A percentile compares a stretch with the other conserved stretches of the same genome.
Conservation (phyloP, 2,329 filamentous ascomycete genomes). For the Didymosphaeria variabile region DNA sequence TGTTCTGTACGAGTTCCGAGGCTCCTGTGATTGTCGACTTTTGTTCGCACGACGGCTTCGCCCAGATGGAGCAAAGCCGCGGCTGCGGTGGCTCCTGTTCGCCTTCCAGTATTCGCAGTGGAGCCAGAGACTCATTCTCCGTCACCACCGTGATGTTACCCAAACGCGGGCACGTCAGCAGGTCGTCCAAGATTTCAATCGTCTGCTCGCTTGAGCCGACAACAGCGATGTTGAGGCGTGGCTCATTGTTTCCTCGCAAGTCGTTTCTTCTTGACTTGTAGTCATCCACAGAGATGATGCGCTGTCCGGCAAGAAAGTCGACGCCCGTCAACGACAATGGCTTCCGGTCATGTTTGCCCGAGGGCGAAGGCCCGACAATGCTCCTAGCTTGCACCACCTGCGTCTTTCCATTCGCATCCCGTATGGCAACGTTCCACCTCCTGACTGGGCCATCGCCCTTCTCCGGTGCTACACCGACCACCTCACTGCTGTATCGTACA, state of each 20-base stretch:
- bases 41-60: slow-evolving; percentile 35
- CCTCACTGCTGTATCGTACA: slow-evolving; percentile 44
- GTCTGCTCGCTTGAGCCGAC: slow-evolving; percentile 41
- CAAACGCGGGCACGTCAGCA: slow-evolving; percentile 43
- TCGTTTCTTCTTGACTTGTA: slow-evolving; percentile 43
- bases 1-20: slow-evolving; percentile 43
- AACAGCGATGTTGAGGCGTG: slow-evolving; percentile 41
- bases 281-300: slow-evolving; percentile 44
- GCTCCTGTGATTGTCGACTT: slow-evolving; percentile 31
- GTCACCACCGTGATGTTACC: slow-evolving; percentile 48
- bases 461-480: slow-evolving; percentile 40
- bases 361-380: slow-evolving; percentile 39
- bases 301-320: slow-evolving; percentile 44
- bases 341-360: slow-evolving; percentile 23
- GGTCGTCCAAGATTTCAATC: slow-evolving; percentile 44
- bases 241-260: slow-evolving; percentile 37
- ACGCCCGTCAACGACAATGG: slow-evolving; percentile 33
- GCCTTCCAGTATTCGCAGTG: slow-evolving; percentile 36
- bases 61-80: slow-evolving; percentile 48
- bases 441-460: slow-evolving; percentile 27
- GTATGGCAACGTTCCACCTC: slow-evolving; percentile 41
- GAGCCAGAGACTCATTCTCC: slow-evolving; percentile 41
- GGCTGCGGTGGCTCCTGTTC: slow-evolving; percentile 38
- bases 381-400: slow-evolving; percentile 37
- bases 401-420: slow-evolving; percentile 34